These are phyloP conservation scores for Hippophae gyantsensis DNA, from an alignment of 306 rosid species.

Conservation along the genomic window DNA sequence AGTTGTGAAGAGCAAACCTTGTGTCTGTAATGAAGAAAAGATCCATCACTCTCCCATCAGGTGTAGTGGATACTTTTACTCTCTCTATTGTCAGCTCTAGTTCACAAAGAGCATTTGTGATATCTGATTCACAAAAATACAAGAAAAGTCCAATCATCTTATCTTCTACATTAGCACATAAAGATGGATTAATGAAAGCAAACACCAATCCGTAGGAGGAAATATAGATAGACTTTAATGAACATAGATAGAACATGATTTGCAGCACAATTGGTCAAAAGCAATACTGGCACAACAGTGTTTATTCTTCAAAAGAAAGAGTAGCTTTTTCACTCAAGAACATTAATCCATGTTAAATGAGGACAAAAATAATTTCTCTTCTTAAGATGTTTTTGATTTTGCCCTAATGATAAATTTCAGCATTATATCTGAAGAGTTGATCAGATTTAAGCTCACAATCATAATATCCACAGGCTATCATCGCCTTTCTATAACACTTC, in stretches of 20 bases:
- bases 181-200: neutral
- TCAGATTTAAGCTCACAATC: neutral
- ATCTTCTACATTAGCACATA: neutral
- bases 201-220: neutral
- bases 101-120: slow-evolving; percentile 45
- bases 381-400: neutral
- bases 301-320: neutral
- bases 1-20: slow-evolving; percentile 28
- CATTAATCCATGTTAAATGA: neutral
- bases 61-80: slow-evolving; percentile 53
- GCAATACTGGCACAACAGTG: neutral
- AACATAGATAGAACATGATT: neutral
- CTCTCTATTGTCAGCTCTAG: slow-evolving; percentile 46
- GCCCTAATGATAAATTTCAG: neutral
- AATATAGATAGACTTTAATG: neutral
- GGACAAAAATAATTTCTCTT: neutral
- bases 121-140: slow-evolving; percentile 24
- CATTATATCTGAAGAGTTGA: neutral
- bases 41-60: slow-evolving; percentile 55
- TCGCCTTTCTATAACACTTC: neutral
- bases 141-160: neutral
- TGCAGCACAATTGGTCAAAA: neutral
- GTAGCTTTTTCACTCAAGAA: neutral
- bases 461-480: no score
- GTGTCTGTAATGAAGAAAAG: slow-evolving; percentile 52